phyloP scores from a whole-genome alignment of 768 basidiomycete species.

The Cystoderma amianthinum region DNA sequence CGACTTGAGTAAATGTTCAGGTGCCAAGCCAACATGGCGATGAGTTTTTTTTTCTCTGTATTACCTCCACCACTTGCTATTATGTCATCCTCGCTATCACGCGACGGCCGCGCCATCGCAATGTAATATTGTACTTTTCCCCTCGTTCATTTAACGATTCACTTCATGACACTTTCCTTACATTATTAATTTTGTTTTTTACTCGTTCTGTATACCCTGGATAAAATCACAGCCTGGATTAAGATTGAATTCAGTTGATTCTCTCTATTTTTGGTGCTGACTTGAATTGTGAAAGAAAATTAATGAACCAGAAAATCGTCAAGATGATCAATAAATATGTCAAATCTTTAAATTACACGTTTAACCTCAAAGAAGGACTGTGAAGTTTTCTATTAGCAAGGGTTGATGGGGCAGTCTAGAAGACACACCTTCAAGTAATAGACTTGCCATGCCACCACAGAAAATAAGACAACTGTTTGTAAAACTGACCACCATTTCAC shows the following conservation, averaged over 20 bases:
- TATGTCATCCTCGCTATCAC: not conserved
- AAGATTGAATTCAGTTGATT: not conserved
- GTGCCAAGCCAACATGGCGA: slow-evolving; percentile 51
- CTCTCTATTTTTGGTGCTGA: too few species aligned
- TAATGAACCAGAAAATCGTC: too few species aligned
- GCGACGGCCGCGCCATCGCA: not conserved
- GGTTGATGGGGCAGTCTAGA: slow-evolving; percentile 5
- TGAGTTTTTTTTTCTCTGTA: slow-evolving; percentile 23
- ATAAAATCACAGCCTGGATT: not conserved
- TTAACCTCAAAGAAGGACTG: slow-evolving; percentile 90
- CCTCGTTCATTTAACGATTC: not conserved
- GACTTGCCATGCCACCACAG: slow-evolving; percentile 94
- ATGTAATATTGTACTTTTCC: not conserved
- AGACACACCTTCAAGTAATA: slow-evolving; percentile 82
- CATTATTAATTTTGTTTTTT: slow-evolving; percentile 5
- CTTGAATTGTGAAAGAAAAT: too few species aligned
- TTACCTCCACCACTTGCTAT: not conserved
- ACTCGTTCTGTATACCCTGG: slow-evolving; percentile 13
- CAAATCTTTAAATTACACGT: slow-evolving; percentile 60
- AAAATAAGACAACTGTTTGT: slow-evolving; percentile 81
- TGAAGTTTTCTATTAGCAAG: not conserved
- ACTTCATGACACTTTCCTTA: slow-evolving; percentile 2
- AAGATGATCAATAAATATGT: slow-evolving; percentile 6
- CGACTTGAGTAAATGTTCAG: slow-evolving; percentile 35
- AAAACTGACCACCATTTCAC: slow-evolving; percentile 99